These are phyloP conservation scores for Lasiosphaeria ovina DNA, from an alignment of 495 filamentous ascomycete species.

Conservation along the genomic window DNA sequence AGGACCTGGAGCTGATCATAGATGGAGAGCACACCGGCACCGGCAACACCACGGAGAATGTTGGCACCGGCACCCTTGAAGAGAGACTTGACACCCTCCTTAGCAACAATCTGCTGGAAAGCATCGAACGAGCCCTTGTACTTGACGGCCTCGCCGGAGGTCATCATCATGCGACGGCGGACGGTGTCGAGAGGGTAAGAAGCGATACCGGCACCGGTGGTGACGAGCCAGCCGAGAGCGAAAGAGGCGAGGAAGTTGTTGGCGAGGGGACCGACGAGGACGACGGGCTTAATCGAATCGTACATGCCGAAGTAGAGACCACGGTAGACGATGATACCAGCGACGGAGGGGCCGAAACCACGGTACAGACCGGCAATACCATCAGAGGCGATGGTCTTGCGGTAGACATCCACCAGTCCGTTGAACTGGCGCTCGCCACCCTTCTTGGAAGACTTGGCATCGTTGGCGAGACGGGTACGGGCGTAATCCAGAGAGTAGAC, in stretches of 20 bases:
- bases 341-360: slow-evolving; percentile 99
- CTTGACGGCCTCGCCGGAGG: slow-evolving; percentile 95
- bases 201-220: slow-evolving; percentile 99
- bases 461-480: slow-evolving; percentile 99
- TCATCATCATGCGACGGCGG: slow-evolving; percentile 99
- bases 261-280: slow-evolving; percentile 87
- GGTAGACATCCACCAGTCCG: slow-evolving; percentile 98
- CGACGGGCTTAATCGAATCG: slow-evolving; percentile 99
- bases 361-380: slow-evolving; percentile 99
- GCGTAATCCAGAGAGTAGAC: slow-evolving; percentile 99
- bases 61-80: slow-evolving; percentile 99
- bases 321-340: slow-evolving; percentile 99
- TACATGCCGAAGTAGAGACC: slow-evolving; percentile 99
- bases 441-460: slow-evolving; percentile 94
- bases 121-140: slow-evolving; percentile 95
- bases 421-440: slow-evolving; percentile 99
- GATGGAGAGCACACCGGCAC: slow-evolving; percentile 99
- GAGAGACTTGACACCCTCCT: slow-evolving; percentile 94
- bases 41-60: slow-evolving; percentile 99
- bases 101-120: slow-evolving; percentile 90
- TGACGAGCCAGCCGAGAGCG: slow-evolving; percentile 97
- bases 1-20: slow-evolving; percentile 99
- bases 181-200: slow-evolving; percentile 99
- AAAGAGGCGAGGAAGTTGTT: slow-evolving; percentile 99
- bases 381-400: slow-evolving; percentile 98